A percentile compares a stretch with the other conserved stretches of the same genome.
Conservation (phyloP, 2,329 filamentous ascomycete genomes). For the Cucurbitaria berberidis region DNA sequence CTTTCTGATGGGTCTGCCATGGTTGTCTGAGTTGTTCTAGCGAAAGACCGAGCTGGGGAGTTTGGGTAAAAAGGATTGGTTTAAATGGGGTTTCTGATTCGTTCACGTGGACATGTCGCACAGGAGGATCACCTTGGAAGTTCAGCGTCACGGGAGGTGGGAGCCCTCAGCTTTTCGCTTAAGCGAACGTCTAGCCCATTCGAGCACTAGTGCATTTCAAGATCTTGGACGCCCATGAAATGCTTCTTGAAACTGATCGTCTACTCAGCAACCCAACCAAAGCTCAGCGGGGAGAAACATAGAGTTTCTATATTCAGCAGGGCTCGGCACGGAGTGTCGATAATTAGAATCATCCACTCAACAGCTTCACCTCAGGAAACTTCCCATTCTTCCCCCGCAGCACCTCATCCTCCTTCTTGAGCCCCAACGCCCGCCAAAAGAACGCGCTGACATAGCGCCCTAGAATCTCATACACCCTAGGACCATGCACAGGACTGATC, state of each 20-base stretch:
- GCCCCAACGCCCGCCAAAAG: constrained; percentile 11
- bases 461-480: constrained; percentile 10
- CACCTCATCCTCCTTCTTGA: constrained; percentile 11
- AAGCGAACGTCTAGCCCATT: background rate
- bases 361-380: constrained; percentile 15
- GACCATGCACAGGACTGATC: constrained; percentile 8
- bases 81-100: background rate
- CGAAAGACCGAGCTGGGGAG: too few relatives aligned
- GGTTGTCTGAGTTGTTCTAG: background rate
- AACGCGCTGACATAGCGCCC: constrained; percentile 18
- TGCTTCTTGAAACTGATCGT: too few relatives aligned
- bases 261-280: too few relatives aligned
- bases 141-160: too few relatives aligned
- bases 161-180: background rate
- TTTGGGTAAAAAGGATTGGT: background rate
- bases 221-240: too few relatives aligned
- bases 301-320: too few relatives aligned
- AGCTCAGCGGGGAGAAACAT: too few relatives aligned
- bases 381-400: constrained; percentile 7
- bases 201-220: background rate
- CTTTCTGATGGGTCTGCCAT: background rate
- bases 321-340: too few relatives aligned
- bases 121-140: background rate
- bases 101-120: background rate
- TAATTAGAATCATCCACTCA: background rate